Conservation (phyloP, 345 rosid genomes). For the Raphanus raphanistrum region DNA sequence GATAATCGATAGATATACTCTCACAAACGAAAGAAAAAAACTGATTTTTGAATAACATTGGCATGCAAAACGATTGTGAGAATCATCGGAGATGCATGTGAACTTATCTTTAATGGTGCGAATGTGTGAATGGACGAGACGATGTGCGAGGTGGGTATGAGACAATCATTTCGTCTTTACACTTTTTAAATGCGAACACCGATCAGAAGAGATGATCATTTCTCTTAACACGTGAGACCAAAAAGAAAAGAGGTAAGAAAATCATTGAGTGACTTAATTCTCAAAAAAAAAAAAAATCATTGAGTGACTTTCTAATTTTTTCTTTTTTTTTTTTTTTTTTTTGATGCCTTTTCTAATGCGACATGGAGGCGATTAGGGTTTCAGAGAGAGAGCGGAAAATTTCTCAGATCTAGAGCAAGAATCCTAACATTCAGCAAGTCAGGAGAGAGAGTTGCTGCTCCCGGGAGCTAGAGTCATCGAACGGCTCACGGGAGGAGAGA, state of each 20-base stretch:
- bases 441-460: too few relatives aligned
- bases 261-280: slow-evolving; percentile 2
- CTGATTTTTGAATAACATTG: background rate
- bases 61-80: background rate
- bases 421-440: too few relatives aligned
- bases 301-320: background rate
- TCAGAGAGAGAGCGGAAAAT: too few relatives aligned
- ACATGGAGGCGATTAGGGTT: too few relatives aligned
- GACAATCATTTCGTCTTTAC: background rate
- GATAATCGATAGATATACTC: background rate
- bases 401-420: too few relatives aligned
- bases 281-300: too few relatives aligned
- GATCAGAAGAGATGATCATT: slow-evolving; percentile 1
- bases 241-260: background rate
- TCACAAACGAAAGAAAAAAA: background rate
- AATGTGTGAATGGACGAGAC: background rate
- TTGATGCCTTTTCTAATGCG: too few relatives aligned
- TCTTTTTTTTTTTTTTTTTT: too few relatives aligned
- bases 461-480: too few relatives aligned
- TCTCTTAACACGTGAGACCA: slow-evolving; percentile 16
- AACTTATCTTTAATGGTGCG: slow-evolving; percentile 1
- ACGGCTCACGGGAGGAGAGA: too few relatives aligned
- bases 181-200: background rate
- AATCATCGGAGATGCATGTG: background rate
- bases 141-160: background rate